Conservation (phyloP, 2,329 filamentous ascomycete genomes). For the Aspergillus eucalypticola region DNA sequence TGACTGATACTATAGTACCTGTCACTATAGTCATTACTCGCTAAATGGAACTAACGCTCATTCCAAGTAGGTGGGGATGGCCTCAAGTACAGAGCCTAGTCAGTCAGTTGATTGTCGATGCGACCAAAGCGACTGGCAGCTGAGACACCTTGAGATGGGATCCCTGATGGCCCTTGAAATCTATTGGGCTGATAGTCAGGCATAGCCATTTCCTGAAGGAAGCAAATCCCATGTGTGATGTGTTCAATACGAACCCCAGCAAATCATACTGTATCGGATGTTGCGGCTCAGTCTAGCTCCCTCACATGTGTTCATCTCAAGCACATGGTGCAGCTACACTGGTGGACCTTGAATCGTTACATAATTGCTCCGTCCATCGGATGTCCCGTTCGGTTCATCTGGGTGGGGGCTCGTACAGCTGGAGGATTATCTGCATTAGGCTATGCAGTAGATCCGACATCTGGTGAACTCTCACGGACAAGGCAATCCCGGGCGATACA, state of each 20-base stretch:
- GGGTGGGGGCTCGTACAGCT: constrained; percentile 2
- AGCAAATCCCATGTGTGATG: not conserved
- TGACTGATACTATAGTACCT: not conserved
- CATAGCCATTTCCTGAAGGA: not conserved
- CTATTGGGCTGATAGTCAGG: not conserved
- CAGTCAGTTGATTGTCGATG: not conserved
- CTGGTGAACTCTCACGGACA: not conserved
- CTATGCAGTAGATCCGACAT: not conserved
- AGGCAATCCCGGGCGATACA: not conserved
- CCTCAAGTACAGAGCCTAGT: not conserved
- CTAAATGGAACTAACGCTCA: not conserved
- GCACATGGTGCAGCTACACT: not conserved
- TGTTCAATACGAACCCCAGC: not conserved
- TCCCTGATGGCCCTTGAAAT: not conserved
- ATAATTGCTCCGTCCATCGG: not conserved
- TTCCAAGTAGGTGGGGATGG: not conserved
- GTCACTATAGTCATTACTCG: not conserved
- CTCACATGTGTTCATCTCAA: not conserved
- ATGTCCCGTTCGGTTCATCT: not conserved
- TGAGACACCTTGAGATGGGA: not conserved
- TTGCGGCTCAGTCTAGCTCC: not conserved
- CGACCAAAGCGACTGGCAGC: not conserved
- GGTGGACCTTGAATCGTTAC: not conserved
- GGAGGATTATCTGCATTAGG: constrained; percentile 8
- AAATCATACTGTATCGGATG: not conserved